These are phyloP conservation scores for Aspergillus sclerotiicarbonarius DNA, from an alignment of 495 filamentous ascomycete genomes.

Conservation along the genomic window DNA sequence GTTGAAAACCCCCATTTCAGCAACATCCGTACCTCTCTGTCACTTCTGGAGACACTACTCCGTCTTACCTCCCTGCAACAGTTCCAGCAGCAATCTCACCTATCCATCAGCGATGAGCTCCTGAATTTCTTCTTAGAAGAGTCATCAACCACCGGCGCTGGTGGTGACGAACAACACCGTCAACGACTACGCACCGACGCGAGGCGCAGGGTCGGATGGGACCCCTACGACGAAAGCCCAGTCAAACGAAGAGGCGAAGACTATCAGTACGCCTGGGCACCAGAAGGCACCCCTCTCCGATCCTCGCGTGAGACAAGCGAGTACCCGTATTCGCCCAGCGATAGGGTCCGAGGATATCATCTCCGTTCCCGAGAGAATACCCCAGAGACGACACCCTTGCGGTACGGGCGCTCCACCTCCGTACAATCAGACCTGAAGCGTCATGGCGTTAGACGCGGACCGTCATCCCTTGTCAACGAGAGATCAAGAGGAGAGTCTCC, in stretches of 20 bases:
- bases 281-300: conserved; percentile 24
- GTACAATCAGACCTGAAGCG: conserved; percentile 20
- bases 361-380: conserved; percentile 42
- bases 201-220: conserved; percentile 79
- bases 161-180: conserved; percentile 66
- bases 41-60: conserved; percentile 89
- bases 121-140: conserved; percentile 93
- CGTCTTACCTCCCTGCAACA: conserved; percentile 93
- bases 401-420: conserved; percentile 20
- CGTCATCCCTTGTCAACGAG: conserved; percentile 27
- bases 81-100: conserved; percentile 90
- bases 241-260: conserved; percentile 63
- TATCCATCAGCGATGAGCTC: conserved; percentile 91
- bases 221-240: conserved; percentile 74
- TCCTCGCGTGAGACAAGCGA: conserved; percentile 25
- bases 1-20: conserved; percentile 41
- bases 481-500: conserved; percentile 24
- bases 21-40: conserved; percentile 77
- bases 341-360: conserved; percentile 28
- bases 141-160: conserved; percentile 68
- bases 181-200: conserved; percentile 70
- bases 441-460: conserved; percentile 24
- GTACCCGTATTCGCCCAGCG: conserved; percentile 32
- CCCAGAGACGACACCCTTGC: conserved; percentile 32
- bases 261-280: conserved; percentile 47